These are phyloP conservation scores for Eucalyptus viminalis DNA, from an alignment of 345 rosid species.

Conservation along the genomic window DNA sequence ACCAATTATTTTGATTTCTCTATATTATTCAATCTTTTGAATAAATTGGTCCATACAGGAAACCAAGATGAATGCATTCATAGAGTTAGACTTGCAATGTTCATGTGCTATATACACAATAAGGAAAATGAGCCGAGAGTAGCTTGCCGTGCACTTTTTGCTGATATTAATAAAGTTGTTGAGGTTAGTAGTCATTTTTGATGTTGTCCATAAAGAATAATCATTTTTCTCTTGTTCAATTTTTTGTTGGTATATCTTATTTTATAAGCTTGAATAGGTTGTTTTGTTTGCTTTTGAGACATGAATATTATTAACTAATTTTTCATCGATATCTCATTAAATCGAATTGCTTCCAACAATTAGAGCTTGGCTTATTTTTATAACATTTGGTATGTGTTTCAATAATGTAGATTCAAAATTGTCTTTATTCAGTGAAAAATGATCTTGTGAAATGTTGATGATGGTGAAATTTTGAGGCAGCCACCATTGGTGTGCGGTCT, in stretches of 20 bases:
- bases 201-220: not conserved
- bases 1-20: not conserved
- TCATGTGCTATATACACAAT: conserved; percentile 49
- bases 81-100: conserved; percentile 85
- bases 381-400: not conserved
- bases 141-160: conserved; percentile 82
- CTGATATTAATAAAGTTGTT: conserved; percentile 58
- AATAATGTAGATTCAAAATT: not conserved
- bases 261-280: not conserved
- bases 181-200: conserved; percentile 31
- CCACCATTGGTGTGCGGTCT: not conserved
- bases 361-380: not conserved
- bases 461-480: not conserved
- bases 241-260: not conserved
- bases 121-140: conserved; percentile 72
- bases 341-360: not conserved
- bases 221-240: too few species aligned
- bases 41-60: conserved; percentile 29
- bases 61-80: conserved; percentile 56
- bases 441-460: not conserved
- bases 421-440: not conserved
- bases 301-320: not conserved
- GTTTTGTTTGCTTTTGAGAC: not conserved
- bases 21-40: not conserved
- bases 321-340: not conserved